A percentile compares a stretch with the other conserved stretches of the same genome.
These are phyloP conservation scores for Diplodia seriata DNA, from an alignment of 2,329 filamentous ascomycete species.

Conservation along the genomic window DNA sequence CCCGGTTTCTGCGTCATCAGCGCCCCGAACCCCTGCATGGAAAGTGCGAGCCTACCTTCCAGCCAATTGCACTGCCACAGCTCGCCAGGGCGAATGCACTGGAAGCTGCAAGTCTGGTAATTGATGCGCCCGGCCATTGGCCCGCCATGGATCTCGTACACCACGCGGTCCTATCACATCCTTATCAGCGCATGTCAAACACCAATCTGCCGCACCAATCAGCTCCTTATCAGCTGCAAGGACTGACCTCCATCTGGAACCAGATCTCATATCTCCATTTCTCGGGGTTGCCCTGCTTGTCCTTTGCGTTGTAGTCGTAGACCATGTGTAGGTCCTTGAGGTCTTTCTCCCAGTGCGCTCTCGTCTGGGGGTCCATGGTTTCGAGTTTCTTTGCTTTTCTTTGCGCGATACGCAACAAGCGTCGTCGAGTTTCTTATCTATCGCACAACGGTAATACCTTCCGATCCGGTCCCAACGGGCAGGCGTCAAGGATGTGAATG, in stretches of 20 bases:
- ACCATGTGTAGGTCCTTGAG: slow-evolving; percentile 62
- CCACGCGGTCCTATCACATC: slow-evolving; percentile 49
- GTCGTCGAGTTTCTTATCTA: not conserved
- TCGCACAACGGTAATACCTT: not conserved
- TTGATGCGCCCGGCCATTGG: slow-evolving; percentile 64
- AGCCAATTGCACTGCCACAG: slow-evolving; percentile 68
- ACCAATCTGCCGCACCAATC: slow-evolving; percentile 35
- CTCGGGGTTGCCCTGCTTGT: slow-evolving; percentile 57
- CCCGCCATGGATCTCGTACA: slow-evolving; percentile 66
- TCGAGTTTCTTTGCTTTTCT: not conserved
- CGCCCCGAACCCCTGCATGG: not conserved
- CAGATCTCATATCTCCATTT: slow-evolving; percentile 69
- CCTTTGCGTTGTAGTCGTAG: slow-evolving; percentile 63
- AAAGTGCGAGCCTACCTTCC: slow-evolving; percentile 43
- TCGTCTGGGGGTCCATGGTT: slow-evolving; percentile 21
- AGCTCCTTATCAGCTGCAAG: not conserved
- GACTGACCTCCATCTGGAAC: slow-evolving; percentile 58
- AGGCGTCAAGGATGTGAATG: not conserved
- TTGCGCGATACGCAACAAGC: no score
- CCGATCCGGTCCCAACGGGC: not conserved
- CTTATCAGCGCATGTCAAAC: slow-evolving; percentile 5
- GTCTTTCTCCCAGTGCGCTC: slow-evolving; percentile 55
- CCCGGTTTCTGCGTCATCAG: slow-evolving; percentile 56
- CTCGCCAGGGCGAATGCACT: slow-evolving; percentile 64
- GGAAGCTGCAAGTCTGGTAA: slow-evolving; percentile 62